A percentile compares a stretch with the other conserved stretches of the same genome.
These are phyloP conservation scores for Umbilicus rupestris DNA, from an alignment of 164 flowering plant species.

Conservation along the genomic window DNA sequence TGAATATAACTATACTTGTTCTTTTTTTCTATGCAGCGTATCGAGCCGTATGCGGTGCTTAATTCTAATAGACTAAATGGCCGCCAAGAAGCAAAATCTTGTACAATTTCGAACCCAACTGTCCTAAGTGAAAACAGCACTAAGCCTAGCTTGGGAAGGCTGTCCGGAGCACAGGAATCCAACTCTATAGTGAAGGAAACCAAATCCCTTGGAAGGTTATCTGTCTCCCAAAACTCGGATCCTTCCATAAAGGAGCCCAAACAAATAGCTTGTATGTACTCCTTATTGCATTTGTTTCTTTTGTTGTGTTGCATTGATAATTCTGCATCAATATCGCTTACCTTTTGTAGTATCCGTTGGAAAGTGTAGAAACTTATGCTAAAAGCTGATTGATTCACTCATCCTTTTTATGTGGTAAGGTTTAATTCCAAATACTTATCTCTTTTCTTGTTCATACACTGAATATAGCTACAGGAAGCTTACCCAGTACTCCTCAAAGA, in stretches of 20 bases:
- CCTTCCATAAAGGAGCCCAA: constrained; percentile 41
- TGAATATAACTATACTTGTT: neutral
- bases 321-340: neutral
- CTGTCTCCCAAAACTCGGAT: constrained; percentile 54
- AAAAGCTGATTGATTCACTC: neutral
- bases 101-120: constrained; percentile 38
- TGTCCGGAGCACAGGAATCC: constrained; percentile 53
- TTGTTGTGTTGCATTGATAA: neutral
- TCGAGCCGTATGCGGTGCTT: constrained; percentile 66
- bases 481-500: constrained; percentile 81
- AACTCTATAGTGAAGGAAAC: constrained; percentile 60
- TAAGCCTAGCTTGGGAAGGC: constrained; percentile 54
- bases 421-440: constrained; percentile 9
- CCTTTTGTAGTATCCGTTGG: neutral
- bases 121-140: constrained; percentile 44
- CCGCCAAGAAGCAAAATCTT: constrained; percentile 45
- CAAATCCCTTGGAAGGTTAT: constrained; percentile 43
- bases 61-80: constrained; percentile 32
- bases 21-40: constrained; percentile 40
- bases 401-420: neutral
- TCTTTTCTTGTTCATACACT: constrained; percentile 1
- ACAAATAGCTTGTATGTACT: constrained; percentile 43
- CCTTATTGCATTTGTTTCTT: neutral
- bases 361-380: neutral
- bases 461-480: constrained; percentile 53